These are phyloP conservation scores for Rhynchosporium agropyri DNA, from an alignment of 2,329 filamentous ascomycete species.

Conservation along the genomic window DNA sequence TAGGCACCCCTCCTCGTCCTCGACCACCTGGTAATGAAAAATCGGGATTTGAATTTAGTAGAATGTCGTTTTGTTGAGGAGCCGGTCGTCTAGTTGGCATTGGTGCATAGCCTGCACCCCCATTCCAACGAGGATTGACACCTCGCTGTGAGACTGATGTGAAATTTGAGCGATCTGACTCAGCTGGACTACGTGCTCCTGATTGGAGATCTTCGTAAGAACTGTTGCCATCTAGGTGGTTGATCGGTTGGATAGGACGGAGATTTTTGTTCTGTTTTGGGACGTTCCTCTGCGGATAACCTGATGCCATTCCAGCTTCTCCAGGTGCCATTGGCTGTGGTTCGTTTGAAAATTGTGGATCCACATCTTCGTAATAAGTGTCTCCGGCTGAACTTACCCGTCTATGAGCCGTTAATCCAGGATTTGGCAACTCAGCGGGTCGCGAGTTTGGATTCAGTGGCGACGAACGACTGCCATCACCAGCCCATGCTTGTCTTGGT, in stretches of 20 bases:
- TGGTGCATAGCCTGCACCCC: slow-evolving; percentile 40
- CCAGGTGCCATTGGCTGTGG: slow-evolving; percentile 38
- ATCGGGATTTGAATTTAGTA: slow-evolving; percentile 81
- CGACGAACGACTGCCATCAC: slow-evolving; percentile 51
- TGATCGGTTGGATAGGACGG: slow-evolving; percentile 37
- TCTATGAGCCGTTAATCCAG: slow-evolving; percentile 41
- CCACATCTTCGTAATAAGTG: slow-evolving; percentile 90
- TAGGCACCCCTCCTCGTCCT: slow-evolving; percentile 28
- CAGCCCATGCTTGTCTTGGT: slow-evolving; percentile 57
- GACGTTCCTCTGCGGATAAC: slow-evolving; percentile 32
- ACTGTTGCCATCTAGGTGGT: slow-evolving; percentile 42
- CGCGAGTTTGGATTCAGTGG: slow-evolving; percentile 47
- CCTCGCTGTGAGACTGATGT: slow-evolving; percentile 88
- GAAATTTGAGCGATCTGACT: slow-evolving; percentile 82
- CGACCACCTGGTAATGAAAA: slow-evolving; percentile 67
- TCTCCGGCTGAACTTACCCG: slow-evolving; percentile 36
- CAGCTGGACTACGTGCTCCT: slow-evolving; percentile 69
- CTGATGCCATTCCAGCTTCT: slow-evolving; percentile 35
- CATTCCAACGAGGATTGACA: slow-evolving; percentile 84
- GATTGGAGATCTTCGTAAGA: slow-evolving; percentile 66
- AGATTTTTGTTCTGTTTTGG: slow-evolving; percentile 37
- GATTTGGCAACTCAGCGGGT: slow-evolving; percentile 45
- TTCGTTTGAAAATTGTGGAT: slow-evolving; percentile 75
- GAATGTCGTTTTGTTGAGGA: slow-evolving; percentile 65
- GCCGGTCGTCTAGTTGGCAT: slow-evolving; percentile 35